Evolutionary conservation across 345 rosid species (phyloP).

Genomic region (Eucalyptus melliodora): DNA sequence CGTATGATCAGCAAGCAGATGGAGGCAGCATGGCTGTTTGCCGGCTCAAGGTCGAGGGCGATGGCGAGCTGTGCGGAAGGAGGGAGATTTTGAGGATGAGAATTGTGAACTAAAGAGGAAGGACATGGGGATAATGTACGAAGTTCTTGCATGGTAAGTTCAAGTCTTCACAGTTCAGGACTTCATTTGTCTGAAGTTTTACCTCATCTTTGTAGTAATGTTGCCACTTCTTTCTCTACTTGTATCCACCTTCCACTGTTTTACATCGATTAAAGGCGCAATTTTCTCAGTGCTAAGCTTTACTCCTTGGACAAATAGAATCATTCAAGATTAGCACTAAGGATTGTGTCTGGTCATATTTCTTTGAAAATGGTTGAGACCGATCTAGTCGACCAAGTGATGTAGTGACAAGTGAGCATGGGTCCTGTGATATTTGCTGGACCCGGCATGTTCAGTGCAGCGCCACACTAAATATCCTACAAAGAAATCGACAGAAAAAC

Average conservation of each 20-base stretch:
- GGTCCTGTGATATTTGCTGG: background rate
- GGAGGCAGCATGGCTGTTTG: slow-evolving; percentile 47
- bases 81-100: background rate
- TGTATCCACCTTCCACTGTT: background rate
- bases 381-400: background rate
- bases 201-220: background rate
- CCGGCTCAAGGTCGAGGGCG: background rate
- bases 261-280: background rate
- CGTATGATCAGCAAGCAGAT: slow-evolving; percentile 65
- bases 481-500: background rate
- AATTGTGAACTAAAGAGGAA: background rate
- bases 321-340: background rate
- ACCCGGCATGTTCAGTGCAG: background rate
- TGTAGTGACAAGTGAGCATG: background rate
- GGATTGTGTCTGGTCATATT: background rate
- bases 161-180: background rate
- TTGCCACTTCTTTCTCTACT: background rate
- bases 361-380: background rate
- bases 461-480: background rate
- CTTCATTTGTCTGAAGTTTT: background rate
- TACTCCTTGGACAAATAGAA: background rate
- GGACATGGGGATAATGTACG: background rate
- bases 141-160: background rate
- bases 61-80: background rate
- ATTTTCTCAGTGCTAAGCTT: background rate